phyloP scores from a whole-genome alignment of 768 basidiomycete species.

The Termitomyces sp. region DNA sequence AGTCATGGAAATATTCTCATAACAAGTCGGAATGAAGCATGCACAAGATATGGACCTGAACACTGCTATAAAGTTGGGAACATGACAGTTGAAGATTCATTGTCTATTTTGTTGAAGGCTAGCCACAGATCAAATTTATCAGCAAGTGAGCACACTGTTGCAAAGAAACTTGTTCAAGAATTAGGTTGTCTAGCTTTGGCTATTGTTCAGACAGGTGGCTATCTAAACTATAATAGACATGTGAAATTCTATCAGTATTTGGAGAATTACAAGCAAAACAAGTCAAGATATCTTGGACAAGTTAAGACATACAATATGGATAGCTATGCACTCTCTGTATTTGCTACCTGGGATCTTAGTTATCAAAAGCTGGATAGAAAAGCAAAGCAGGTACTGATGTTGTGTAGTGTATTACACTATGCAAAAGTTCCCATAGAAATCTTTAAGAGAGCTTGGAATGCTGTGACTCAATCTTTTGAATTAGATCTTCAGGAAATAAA shows the following conservation, averaged over 20 bases:
- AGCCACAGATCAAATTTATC: background rate
- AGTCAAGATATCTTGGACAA: background rate
- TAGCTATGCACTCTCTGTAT: background rate
- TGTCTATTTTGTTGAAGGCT: background rate
- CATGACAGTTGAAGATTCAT: background rate
- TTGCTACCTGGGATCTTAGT: background rate
- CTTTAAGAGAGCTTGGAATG: background rate
- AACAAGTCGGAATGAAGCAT: background rate
- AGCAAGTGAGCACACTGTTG: background rate
- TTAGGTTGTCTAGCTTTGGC: background rate
- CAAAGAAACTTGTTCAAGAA: background rate
- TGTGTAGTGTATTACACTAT: background rate
- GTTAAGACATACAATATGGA: background rate
- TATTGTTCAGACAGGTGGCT: conserved; percentile 4
- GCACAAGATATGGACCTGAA: background rate
- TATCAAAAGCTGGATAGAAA: background rate
- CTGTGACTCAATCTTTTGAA: background rate
- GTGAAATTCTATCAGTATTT: background rate
- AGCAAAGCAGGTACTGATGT: background rate
- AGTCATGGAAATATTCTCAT: conserved; percentile 7
- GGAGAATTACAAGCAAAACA: background rate
- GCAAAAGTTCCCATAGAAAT: background rate
- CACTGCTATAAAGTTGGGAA: background rate
- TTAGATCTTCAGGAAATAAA: background rate
- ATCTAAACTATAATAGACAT: background rate